phyloP scores from a whole-genome alignment of 2,329 filamentous ascomycete genomes.

The Cytospora piceae region DNA sequence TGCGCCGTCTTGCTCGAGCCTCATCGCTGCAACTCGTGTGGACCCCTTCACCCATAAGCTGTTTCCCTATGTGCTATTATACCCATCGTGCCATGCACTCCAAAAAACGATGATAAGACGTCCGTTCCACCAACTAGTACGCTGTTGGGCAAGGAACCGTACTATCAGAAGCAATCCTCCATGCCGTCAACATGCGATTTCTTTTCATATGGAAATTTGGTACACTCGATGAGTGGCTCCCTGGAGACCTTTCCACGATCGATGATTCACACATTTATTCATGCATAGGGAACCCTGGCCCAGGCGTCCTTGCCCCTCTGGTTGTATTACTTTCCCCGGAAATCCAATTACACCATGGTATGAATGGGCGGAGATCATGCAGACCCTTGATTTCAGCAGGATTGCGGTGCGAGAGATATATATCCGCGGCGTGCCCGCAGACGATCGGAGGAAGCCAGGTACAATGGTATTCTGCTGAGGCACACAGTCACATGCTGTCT shows the following conservation, averaged over 20 bases:
- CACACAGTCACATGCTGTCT: slow-evolving; percentile 23
- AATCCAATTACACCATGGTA: slow-evolving; percentile 2
- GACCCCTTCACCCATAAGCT: neutral
- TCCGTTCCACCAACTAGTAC: neutral
- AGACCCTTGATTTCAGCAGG: slow-evolving; percentile 10
- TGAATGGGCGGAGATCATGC: slow-evolving; percentile 13
- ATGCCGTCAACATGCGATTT: neutral
- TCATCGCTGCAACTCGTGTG: neutral
- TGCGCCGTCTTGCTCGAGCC: neutral
- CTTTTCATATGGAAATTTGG: neutral
- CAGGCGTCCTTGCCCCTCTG: neutral
- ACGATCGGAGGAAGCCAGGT: neutral
- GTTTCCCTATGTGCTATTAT: neutral
- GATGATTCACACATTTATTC: neutral
- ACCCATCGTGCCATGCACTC: neutral
- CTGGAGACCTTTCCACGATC: neutral
- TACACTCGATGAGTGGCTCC: neutral
- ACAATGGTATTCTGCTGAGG: slow-evolving; percentile 13
- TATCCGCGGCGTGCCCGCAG: slow-evolving; percentile 13
- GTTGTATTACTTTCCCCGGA: neutral
- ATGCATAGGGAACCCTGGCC: neutral
- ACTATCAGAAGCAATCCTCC: slow-evolving; percentile 2
- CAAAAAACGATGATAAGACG: neutral
- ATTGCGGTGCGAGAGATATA: slow-evolving; percentile 14
- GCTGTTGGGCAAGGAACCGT: slow-evolving; percentile 12